Conservation (phyloP, 148 eudicot genomes). For the Bassia scoparia region DNA sequence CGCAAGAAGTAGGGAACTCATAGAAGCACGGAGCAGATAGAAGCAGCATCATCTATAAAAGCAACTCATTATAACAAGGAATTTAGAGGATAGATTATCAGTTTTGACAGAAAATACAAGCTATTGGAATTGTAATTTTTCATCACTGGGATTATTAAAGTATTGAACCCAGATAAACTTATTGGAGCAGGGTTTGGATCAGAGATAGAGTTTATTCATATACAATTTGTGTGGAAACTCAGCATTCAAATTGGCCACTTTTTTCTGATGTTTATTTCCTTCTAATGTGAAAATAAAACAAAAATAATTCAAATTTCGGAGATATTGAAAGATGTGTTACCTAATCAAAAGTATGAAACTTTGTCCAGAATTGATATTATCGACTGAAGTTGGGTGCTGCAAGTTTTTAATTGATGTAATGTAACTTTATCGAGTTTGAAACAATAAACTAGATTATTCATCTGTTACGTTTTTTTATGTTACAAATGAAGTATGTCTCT, state of each 20-base stretch:
- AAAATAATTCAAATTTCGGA: too few species aligned
- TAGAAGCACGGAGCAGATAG: neutral
- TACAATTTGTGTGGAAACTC: conserved; percentile 32
- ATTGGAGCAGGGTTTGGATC: conserved; percentile 1
- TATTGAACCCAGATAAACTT: neutral
- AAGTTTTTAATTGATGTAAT: too few species aligned
- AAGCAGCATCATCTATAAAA: neutral
- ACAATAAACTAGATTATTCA: too few species aligned
- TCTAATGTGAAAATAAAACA: neutral
- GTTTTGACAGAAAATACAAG: conserved; percentile 25
- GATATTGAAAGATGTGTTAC: too few species aligned
- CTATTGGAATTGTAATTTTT: neutral
- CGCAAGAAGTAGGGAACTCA: conserved; percentile 44
- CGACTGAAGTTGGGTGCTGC: too few species aligned
- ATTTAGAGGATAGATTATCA: conserved; percentile 1
- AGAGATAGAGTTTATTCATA: neutral
- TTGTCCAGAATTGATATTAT: too few species aligned
- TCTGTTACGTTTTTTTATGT: too few species aligned
- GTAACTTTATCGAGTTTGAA: too few species aligned
- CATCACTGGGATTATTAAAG: neutral
- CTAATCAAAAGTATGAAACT: too few species aligned
- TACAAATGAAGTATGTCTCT: too few species aligned
- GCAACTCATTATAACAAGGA: neutral
- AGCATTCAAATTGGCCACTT: neutral
- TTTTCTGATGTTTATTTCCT: neutral